phyloP scores from a whole-genome alignment of 2,329 filamentous ascomycete species.

The Tolypocladium sp. region DNA sequence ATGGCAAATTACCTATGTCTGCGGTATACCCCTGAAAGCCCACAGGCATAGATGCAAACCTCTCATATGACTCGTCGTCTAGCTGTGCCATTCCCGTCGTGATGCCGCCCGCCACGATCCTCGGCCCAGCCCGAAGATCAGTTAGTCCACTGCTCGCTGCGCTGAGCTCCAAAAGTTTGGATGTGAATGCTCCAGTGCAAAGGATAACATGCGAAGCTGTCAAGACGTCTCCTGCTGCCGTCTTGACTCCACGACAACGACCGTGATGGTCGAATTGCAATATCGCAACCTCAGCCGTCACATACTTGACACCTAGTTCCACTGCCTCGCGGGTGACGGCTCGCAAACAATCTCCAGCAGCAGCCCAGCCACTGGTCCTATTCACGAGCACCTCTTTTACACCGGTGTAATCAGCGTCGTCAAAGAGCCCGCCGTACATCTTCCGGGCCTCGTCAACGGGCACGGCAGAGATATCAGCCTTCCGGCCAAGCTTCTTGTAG shows the following conservation, averaged over 20 bases:
- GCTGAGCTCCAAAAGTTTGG: constrained; percentile 43
- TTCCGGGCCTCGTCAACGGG: constrained; percentile 35
- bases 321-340: constrained; percentile 44
- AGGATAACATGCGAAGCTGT: constrained; percentile 43
- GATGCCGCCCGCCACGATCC: constrained; percentile 51
- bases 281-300: constrained; percentile 39
- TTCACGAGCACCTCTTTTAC: constrained; percentile 53
- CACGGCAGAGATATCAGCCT: constrained; percentile 30
- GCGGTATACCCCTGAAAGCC: constrained; percentile 31
- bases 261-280: constrained; percentile 36
- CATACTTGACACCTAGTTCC: constrained; percentile 49
- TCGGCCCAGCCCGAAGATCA: constrained; percentile 39
- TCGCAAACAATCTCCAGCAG: constrained; percentile 48
- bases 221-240: constrained; percentile 31
- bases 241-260: constrained; percentile 38
- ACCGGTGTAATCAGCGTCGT: constrained; percentile 48
- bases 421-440: constrained; percentile 49
- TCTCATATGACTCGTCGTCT: constrained; percentile 31
- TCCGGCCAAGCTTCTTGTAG: constrained; percentile 34
- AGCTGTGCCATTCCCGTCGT: constrained; percentile 49
- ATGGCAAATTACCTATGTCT: constrained; percentile 15
- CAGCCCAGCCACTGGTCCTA: constrained; percentile 53
- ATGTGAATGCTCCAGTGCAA: constrained; percentile 49
- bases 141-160: constrained; percentile 35
- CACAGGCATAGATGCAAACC: constrained; percentile 40